Evolutionary conservation across 495 filamentous ascomycete genomes (phyloP).

Genomic region (Lophiotrema nucula): DNA sequence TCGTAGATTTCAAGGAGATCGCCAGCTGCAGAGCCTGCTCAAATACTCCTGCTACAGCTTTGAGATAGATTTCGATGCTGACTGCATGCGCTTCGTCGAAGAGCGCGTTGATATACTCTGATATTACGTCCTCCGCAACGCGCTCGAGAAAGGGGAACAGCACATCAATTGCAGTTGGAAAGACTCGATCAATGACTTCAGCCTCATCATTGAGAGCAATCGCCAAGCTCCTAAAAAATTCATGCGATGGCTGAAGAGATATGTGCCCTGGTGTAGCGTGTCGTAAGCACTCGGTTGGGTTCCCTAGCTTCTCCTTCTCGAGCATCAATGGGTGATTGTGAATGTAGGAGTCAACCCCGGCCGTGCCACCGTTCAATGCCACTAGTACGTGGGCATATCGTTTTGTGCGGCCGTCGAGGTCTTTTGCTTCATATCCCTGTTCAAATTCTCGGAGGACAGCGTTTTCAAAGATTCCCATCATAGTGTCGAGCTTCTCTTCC

Average conservation of each 20-base stretch:
- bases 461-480: constrained; percentile 83
- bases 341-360: constrained; percentile 79
- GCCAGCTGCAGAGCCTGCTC: constrained; percentile 78
- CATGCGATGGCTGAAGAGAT: constrained; percentile 71
- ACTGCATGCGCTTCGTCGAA: constrained; percentile 86
- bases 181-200: constrained; percentile 78
- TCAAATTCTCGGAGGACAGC: constrained; percentile 89
- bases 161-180: constrained; percentile 72
- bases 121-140: constrained; percentile 78
- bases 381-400: constrained; percentile 84
- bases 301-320: constrained; percentile 69
- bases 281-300: constrained; percentile 80
- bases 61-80: constrained; percentile 75
- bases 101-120: constrained; percentile 79
- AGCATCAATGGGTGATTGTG: constrained; percentile 80
- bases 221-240: constrained; percentile 74
- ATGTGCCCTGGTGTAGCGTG: constrained; percentile 53
- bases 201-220: constrained; percentile 79
- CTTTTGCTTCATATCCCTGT: constrained; percentile 80
- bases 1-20: constrained; percentile 63
- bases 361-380: constrained; percentile 75
- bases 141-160: constrained; percentile 76
- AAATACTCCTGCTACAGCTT: constrained; percentile 81
- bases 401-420: constrained; percentile 84
- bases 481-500: constrained; percentile 66